These are phyloP conservation scores for Lathyrus tuberosus DNA, from an alignment of 306 rosid genomes.

Conservation along the genomic window DNA sequence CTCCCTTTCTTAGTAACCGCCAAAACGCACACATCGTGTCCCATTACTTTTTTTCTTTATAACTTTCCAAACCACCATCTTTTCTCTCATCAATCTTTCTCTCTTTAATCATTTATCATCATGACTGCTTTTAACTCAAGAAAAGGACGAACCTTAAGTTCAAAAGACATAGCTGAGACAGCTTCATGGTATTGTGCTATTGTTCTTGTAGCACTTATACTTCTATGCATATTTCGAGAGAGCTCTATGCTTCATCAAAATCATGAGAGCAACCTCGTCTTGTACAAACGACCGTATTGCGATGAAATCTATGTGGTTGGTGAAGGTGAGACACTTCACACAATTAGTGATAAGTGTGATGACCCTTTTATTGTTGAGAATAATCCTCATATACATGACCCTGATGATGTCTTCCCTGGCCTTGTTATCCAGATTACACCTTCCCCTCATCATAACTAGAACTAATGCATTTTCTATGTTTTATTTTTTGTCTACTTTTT, in stretches of 20 bases:
- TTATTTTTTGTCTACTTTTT: background rate
- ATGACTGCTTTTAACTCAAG: slow-evolving; percentile 36
- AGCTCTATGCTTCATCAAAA: background rate
- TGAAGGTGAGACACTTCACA: slow-evolving; percentile 61
- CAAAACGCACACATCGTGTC: slow-evolving; percentile 27
- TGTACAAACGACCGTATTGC: slow-evolving; percentile 34
- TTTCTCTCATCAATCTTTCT: background rate
- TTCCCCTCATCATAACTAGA: slow-evolving; percentile 1
- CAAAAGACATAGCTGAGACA: slow-evolving; percentile 42
- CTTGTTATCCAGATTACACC: slow-evolving; percentile 41
- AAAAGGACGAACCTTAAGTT: background rate
- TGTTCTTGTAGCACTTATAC: slow-evolving; percentile 40
- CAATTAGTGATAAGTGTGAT: slow-evolving; percentile 56
- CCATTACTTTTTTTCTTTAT: background rate
- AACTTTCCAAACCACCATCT: slow-evolving; percentile 31
- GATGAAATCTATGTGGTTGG: slow-evolving; percentile 62
- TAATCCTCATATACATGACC: slow-evolving; percentile 64
- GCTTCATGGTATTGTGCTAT: slow-evolving; percentile 55
- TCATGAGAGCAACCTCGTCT: slow-evolving; percentile 8
- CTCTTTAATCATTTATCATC: background rate
- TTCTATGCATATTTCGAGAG: slow-evolving; percentile 34
- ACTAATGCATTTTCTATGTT: background rate
- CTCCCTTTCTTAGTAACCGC: slow-evolving; percentile 41
- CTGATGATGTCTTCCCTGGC: slow-evolving; percentile 51
- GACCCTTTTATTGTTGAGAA: slow-evolving; percentile 63